A percentile compares a stretch with the other conserved stretches of the same genome.
Evolutionary conservation across 2,329 filamentous ascomycete genomes (phyloP).

Genomic region (Scleromitrula shiraiana): DNA sequence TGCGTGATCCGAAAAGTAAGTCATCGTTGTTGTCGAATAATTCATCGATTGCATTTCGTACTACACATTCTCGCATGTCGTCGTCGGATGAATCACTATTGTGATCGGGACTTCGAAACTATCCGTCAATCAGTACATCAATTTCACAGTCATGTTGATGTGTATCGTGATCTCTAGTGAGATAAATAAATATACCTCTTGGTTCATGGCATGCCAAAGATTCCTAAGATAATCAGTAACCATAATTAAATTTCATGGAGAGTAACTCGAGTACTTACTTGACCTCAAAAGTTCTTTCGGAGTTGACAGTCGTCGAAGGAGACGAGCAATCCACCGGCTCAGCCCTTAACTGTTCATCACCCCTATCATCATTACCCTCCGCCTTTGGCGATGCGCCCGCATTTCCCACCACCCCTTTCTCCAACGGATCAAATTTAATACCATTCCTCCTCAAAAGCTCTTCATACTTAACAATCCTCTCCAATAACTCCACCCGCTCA

Average conservation of each 20-base stretch:
- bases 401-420: conserved; percentile 21
- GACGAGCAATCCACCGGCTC: conserved; percentile 17
- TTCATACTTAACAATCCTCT: conserved; percentile 26
- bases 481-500: conserved; percentile 25
- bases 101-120: conserved; percentile 26
- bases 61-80: conserved; percentile 29
- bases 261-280: conserved; percentile 29
- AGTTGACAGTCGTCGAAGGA: conserved; percentile 20
- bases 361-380: conserved; percentile 18
- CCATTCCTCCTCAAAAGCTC: conserved; percentile 24
- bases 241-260: conserved; percentile 8
- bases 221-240: conserved; percentile 32
- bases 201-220: conserved; percentile 39
- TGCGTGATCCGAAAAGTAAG: conserved; percentile 44
- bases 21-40: conserved; percentile 36
- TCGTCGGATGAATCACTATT: conserved; percentile 30
- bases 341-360: conserved; percentile 23
- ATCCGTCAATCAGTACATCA: conserved; percentile 15
- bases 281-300: conserved; percentile 25
- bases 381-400: conserved; percentile 13
- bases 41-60: conserved; percentile 41
- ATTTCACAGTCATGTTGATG: neutral
- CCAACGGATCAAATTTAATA: conserved; percentile 25
- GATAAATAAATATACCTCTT: conserved; percentile 36
- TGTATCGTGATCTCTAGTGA: too few species aligned